Evolutionary conservation across 2,329 filamentous ascomycete species (phyloP), one percentile per base, ranked within the genome.

Genomic region (Daldinia sp.): DNA sequence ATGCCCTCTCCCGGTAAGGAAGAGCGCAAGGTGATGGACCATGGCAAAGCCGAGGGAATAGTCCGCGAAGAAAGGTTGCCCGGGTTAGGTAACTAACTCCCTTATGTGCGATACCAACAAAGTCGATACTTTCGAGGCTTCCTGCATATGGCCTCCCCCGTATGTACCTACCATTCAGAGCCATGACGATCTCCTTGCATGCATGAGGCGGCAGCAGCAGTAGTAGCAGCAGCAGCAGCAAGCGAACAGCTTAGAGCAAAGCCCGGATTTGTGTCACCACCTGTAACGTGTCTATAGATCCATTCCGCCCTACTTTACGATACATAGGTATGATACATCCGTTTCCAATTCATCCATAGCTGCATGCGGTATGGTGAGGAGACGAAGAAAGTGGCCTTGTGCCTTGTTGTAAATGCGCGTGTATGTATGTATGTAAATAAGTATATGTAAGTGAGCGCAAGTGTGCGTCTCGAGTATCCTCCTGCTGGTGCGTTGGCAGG

Each of bases 261-360:
- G 62, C 62, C 58, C 62, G 54, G 53, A 45, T 52, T 58, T 48
- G 54, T 65, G 62, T 48, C 23, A 62, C 58, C 48, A 47, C 19
- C 49, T 61, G 53, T 58, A 61, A 62, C 54, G 49, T 63, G 55
- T 45, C 53, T 50, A 30, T 41, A 57, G 30, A 55, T 61, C 34
- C 51, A 45, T 45, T n/a, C 43, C 30, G 37, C 39, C 39, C 29
- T 52, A n/a, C 25, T 32, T n/a, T 32, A 21, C 9, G 21, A 19
- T 39, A 39, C n/a, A 17, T n/a, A n/a, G n/a, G n/a, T n/a, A n/a
- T n/a, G n/a, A n/a, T n/a, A n/a, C n/a, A n/a, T n/a, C n/a, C n/a
- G n/a, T n/a, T n/a, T n/a, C n/a, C n/a, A n/a, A n/a, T n/a, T n/a
- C n/a, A n/a, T 39, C 34, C 41, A 35, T 60, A 55, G 48, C 25